A percentile compares a stretch with the other conserved stretches of the same genome.
These are phyloP conservation scores for Aureobasidium uvarum DNA, from an alignment of 2,329 filamentous ascomycete genomes.

Conservation along the genomic window DNA sequence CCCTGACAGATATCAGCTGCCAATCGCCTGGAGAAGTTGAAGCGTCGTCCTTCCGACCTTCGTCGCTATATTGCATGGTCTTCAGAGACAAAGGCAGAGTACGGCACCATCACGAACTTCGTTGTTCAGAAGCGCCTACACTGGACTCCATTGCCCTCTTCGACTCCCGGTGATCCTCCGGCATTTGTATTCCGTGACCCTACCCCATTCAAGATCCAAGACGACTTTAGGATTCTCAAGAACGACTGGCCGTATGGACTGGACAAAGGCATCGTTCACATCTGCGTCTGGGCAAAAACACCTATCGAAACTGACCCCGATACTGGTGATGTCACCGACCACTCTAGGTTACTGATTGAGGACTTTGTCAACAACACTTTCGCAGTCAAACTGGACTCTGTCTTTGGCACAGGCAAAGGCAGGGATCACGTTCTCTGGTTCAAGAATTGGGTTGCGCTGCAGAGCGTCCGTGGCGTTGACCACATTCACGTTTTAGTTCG, in stretches of 20 bases:
- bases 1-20: slow-evolving; percentile 35
- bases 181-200: slow-evolving; percentile 47
- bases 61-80: slow-evolving; percentile 61
- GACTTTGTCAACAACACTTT: slow-evolving; percentile 53
- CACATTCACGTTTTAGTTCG: slow-evolving; percentile 57
- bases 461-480: slow-evolving; percentile 59
- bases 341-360: slow-evolving; percentile 50
- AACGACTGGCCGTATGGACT: slow-evolving; percentile 67
- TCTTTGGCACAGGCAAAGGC: slow-evolving; percentile 33
- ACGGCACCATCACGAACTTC: slow-evolving; percentile 57
- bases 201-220: slow-evolving; percentile 53
- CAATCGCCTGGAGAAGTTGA: slow-evolving; percentile 56
- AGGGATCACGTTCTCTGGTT: slow-evolving; percentile 59
- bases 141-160: slow-evolving; percentile 46
- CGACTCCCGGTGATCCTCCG: slow-evolving; percentile 29
- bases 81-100: slow-evolving; percentile 52
- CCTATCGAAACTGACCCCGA: slow-evolving; percentile 48
- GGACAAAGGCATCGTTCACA: slow-evolving; percentile 53
- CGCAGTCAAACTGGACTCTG: slow-evolving; percentile 42
- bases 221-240: slow-evolving; percentile 56
- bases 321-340: slow-evolving; percentile 52
- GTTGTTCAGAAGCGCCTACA: slow-evolving; percentile 55
- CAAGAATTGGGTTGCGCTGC: slow-evolving; percentile 61
- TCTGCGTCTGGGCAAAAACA: slow-evolving; percentile 58
- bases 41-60: slow-evolving; percentile 59